Conservation (phyloP, 2,329 filamentous ascomycete species). For the Fusarium mundagurra region DNA sequence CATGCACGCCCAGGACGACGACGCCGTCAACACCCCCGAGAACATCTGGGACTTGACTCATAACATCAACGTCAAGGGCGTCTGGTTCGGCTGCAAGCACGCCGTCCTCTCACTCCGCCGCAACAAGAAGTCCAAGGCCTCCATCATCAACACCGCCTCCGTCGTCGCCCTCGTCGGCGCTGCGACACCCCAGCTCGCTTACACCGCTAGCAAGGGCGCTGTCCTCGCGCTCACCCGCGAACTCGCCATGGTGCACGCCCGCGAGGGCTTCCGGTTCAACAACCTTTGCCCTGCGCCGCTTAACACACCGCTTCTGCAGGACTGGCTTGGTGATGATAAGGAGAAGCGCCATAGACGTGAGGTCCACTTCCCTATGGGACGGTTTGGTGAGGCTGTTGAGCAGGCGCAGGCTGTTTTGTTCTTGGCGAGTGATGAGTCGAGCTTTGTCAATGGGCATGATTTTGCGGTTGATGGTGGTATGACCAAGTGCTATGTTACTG, state of each 20-base stretch:
- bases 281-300: slow-evolving; percentile 88
- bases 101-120: slow-evolving; percentile 83
- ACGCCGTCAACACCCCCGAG: slow-evolving; percentile 86
- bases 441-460: slow-evolving; percentile 90
- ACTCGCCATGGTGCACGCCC: slow-evolving; percentile 89
- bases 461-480: slow-evolving; percentile 97
- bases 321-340: slow-evolving; percentile 90
- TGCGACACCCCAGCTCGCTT: slow-evolving; percentile 89
- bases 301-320: slow-evolving; percentile 90
- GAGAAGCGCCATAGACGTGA: slow-evolving; percentile 84
- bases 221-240: slow-evolving; percentile 91
- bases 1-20: slow-evolving; percentile 86
- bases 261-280: slow-evolving; percentile 91
- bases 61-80: slow-evolving; percentile 95
- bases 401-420: slow-evolving; percentile 91
- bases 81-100: slow-evolving; percentile 97
- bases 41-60: slow-evolving; percentile 95
- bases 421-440: slow-evolving; percentile 86
- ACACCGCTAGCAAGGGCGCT: slow-evolving; percentile 93
- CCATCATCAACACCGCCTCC: slow-evolving; percentile 92
- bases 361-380: slow-evolving; percentile 87
- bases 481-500: slow-evolving; percentile 87
- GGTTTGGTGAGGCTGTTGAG: slow-evolving; percentile 94
- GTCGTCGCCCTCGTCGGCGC: slow-evolving; percentile 89
- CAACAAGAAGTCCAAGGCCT: slow-evolving; percentile 80